These are phyloP conservation scores for Sarocladium strictum DNA, from an alignment of 2,329 filamentous ascomycete genomes.

Conservation along the genomic window DNA sequence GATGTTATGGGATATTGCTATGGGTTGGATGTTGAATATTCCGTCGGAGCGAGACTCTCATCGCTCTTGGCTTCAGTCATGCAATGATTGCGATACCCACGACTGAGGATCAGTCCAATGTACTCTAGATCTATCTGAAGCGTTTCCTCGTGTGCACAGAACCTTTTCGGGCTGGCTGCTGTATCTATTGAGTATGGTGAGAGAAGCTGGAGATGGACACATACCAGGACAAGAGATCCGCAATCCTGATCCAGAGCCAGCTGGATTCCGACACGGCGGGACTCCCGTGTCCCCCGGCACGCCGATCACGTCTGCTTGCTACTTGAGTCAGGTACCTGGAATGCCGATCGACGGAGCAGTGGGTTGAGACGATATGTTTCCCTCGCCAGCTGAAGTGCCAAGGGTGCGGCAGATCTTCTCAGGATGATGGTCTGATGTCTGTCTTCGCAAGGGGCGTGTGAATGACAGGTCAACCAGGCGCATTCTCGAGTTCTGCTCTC, in stretches of 20 bases:
- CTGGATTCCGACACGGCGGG: constrained; percentile 1
- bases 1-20: not conserved
- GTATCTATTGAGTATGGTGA: not conserved
- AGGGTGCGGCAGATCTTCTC: not conserved
- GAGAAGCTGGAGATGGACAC: not conserved
- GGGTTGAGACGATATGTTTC: not conserved
- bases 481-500: not conserved
- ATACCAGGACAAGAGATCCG: not conserved
- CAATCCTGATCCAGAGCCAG: not conserved
- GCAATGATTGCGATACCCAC: not conserved
- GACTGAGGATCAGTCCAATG: not conserved
- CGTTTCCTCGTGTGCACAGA: not conserved
- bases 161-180: not conserved
- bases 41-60: not conserved
- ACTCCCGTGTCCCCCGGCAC: not conserved
- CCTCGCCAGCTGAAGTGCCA: not conserved
- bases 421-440: not conserved
- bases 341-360: not conserved
- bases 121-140: not conserved
- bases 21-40: not conserved
- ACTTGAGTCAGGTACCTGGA: not conserved
- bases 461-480: constrained; percentile 1
- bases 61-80: not conserved
- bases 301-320: not conserved
- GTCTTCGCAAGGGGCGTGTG: not conserved